Base-by-base conservation (phyloP, 805 yeast genomes). In the Yarrowia sp. region DNA sequence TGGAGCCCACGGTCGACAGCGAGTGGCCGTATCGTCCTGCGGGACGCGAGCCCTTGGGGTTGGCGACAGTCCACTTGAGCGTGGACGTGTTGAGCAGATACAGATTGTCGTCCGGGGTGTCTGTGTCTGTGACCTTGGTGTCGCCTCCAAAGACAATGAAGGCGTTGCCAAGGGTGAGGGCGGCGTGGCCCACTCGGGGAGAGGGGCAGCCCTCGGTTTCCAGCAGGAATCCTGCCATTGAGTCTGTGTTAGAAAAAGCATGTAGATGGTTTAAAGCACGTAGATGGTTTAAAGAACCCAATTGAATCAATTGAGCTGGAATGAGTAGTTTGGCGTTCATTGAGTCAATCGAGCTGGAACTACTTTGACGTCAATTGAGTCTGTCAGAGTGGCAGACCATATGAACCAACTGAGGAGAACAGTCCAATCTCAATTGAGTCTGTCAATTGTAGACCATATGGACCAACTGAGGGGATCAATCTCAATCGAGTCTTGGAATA, bases 91-190 rank as follows among this genome's bases (percentile, higher is more conserved):
- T 90, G 80, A 95, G 89, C 73, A 95, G 83, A 77, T 95, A 95
- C 69, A 95, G 81, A 75, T 90, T 91, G 78, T 94, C 93, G 78
- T 95, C 99, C 71, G 96, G 87, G 68, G 85, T 86, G 74, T 89
- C 92, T 42, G 92, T 88, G 24, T 76, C 77, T 44, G 75, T 78
- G 63, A 87, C 89, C 72, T 85, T 84, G 1, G 98, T 95, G 76
- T 95, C 99, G 74, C 99, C 99, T 42, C 98, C 99, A 78, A 91
- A 94, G 14, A 95, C 86, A 53, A 95, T 92, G 74, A 89, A 95
- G 0, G 98, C 98, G 75, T 93, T 94, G 14, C 98, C 99, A 70
- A 96, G 88, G 40, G 94, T 82, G 10, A 93, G 90, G 1, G 96
- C 84, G 7, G 97, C 91, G 78, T 95, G 99, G 3, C 98, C 98